These are phyloP conservation scores for Setaria viridis DNA, from an alignment of 202 grass and related monocot genomes.

Conservation along the genomic window DNA sequence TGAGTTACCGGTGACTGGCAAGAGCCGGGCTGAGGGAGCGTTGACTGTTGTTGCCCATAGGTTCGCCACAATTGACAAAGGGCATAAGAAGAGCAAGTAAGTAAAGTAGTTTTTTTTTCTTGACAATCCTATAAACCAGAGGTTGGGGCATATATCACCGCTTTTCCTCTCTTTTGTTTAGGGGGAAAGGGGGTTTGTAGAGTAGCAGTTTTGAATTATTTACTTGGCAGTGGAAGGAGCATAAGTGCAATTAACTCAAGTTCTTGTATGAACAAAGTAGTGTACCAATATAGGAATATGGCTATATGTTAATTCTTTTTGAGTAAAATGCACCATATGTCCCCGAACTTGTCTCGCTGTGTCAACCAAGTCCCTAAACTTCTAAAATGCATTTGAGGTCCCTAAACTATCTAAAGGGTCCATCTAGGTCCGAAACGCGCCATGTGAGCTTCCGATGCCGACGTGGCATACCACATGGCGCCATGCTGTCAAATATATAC, in stretches of 20 bases:
- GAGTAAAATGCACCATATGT: no score
- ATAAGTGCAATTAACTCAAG: slow-evolving; percentile 3
- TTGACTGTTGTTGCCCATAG: slow-evolving; percentile 74
- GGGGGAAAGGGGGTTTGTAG: not conserved
- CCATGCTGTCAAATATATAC: no score
- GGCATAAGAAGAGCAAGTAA: slow-evolving; percentile 69
- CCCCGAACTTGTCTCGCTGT: no score
- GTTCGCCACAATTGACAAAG: slow-evolving; percentile 51
- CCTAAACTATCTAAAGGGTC: no score
- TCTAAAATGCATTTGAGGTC: no score
- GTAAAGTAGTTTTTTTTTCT: slow-evolving; percentile 32
- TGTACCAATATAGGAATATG: slow-evolving; percentile 2
- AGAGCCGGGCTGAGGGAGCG: slow-evolving; percentile 59
- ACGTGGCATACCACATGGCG: no score
- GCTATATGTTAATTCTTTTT: not conserved
- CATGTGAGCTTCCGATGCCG: no score
- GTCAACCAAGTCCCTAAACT: no score
- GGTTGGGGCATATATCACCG: not conserved
- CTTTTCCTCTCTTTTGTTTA: not conserved
- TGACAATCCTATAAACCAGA: not conserved
- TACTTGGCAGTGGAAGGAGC: not conserved
- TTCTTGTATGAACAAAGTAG: slow-evolving; percentile 3
- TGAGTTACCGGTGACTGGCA: slow-evolving; percentile 58
- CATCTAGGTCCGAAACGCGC: no score
- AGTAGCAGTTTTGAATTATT: slow-evolving; percentile 14